Conservation (phyloP, 805 yeast species). For the Lipomyces lipofer region DNA sequence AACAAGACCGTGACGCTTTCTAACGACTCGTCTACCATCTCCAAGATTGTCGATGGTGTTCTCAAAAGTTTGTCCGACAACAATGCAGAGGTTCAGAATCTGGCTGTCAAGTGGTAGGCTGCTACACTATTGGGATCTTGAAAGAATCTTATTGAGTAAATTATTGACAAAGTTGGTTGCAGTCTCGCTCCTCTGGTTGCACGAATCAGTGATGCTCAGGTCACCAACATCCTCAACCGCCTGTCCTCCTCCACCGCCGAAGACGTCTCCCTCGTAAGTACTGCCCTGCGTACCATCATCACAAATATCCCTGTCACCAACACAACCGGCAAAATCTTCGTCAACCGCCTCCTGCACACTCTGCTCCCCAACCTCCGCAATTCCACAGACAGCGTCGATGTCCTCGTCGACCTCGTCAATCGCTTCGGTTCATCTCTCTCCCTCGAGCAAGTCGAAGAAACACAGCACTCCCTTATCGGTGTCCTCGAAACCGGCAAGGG, state of each 20-base stretch:
- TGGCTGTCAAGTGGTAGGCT: conserved; percentile 63
- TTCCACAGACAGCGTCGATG: conserved; percentile 60
- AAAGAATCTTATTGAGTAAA: no score
- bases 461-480: conserved; percentile 40
- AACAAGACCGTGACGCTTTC: conserved; percentile 35
- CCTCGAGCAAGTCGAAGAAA: conserved; percentile 40
- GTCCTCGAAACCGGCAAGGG: conserved; percentile 47
- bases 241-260: conserved; percentile 39
- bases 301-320: conserved; percentile 33
- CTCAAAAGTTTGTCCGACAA: conserved; percentile 55
- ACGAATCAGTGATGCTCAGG: conserved; percentile 30
- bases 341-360: conserved; percentile 34
- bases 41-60: conserved; percentile 44
- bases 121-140: no score
- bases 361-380: conserved; percentile 23
- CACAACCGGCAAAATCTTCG: conserved; percentile 33
- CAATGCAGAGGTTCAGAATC: conserved; percentile 71
- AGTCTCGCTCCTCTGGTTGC: conserved; percentile 32
- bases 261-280: conserved; percentile 42
- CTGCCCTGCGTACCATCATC: conserved; percentile 41
- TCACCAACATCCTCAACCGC: conserved; percentile 37
- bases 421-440: conserved; percentile 49
- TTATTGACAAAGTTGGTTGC: neutral
- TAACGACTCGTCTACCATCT: conserved; percentile 24
- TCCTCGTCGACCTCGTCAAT: conserved; percentile 56